phyloP scores from a whole-genome alignment of 257 asterid species.

The Cordia subcordata region DNA sequence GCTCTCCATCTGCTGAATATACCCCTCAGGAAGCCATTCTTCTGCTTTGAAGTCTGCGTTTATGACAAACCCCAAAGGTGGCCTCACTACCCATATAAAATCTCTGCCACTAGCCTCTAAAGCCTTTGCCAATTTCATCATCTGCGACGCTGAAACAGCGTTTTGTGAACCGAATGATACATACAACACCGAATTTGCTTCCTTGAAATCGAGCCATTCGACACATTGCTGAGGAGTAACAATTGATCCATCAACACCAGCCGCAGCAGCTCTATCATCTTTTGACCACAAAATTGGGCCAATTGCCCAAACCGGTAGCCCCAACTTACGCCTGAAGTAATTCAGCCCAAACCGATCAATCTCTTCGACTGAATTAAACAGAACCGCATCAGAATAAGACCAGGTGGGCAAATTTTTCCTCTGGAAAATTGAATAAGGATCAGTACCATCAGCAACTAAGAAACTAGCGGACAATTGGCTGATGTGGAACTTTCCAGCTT shows the following conservation, averaged over 20 bases:
- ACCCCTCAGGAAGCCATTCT: slow-evolving; percentile 66
- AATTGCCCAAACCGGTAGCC: slow-evolving; percentile 43
- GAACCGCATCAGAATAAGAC: slow-evolving; percentile 41
- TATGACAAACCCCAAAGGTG: slow-evolving; percentile 45
- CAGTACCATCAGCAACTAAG: slow-evolving; percentile 29
- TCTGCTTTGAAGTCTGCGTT: slow-evolving; percentile 38
- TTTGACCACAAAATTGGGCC: slow-evolving; percentile 42
- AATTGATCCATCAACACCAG: slow-evolving; percentile 13
- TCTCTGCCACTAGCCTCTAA: slow-evolving; percentile 30
- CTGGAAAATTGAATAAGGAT: slow-evolving; percentile 33
- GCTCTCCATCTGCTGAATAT: slow-evolving; percentile 18
- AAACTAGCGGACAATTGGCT: slow-evolving; percentile 44
- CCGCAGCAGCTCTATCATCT: slow-evolving; percentile 12
- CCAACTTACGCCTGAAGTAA: slow-evolving; percentile 39
- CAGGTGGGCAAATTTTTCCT: slow-evolving; percentile 33
- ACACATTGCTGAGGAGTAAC: slow-evolving; percentile 23
- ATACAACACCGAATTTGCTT: slow-evolving; percentile 38
- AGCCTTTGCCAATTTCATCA: slow-evolving; percentile 55
- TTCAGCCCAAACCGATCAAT: slow-evolving; percentile 38
- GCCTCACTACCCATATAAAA: slow-evolving; percentile 56
- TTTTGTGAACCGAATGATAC: slow-evolving; percentile 52
- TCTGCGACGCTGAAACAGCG: slow-evolving; percentile 51
- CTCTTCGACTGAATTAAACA: slow-evolving; percentile 53
- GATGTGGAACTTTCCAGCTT: slow-evolving; percentile 48
- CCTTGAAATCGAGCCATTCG: slow-evolving; percentile 37